Base-by-base conservation (phyloP, 768 basidiomycete species). In the Candolleomyces eurysporus region DNA sequence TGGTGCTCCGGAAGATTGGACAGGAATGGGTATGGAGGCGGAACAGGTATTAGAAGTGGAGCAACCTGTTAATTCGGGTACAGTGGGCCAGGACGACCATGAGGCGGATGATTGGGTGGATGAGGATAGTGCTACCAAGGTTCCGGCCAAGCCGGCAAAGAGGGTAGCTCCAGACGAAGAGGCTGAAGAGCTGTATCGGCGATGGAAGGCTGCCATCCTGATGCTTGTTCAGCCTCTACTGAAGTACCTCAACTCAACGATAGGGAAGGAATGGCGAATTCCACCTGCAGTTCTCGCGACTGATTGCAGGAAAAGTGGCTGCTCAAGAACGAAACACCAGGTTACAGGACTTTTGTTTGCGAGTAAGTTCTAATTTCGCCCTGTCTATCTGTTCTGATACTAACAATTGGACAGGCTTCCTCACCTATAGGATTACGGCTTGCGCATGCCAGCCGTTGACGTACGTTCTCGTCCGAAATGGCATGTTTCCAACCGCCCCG, bases 401-500 rank as follows among this genome's bases (percentile, higher is more conserved):
- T 11, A 13, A 19, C 21, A 21, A 11, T 11, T 19, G 21, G 21
- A 19, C 3, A 32, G 50, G 31, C 16, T 26, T 52, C 26, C 16
- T 2, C 57, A 13, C 8, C 6, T 46, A 46, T 21, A 17, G 19
- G 1, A 57, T 22, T 4, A 17, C 16, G 43, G 16, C 22, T 32
- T 75, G 73, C 46, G 16, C 46, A 42, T 76, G 73, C 57, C 62
- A 63, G 39, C 30, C 61, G 3, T 42, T 67, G 2, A 16, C 67
- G 0, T 63, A 70, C 21, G 64, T 69, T 1, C 72, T 76, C 0
- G 55, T 76, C 7, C 19, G 46, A 11, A 58, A 71, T 56, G 71
- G 76, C 4, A 51, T 75, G 3, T 78, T 77, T 51, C 75, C 75
- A 4, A 65, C 65, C 5, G 52, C 70, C 13, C 68, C 69, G 4